Conservation (phyloP, 768 basidiomycete species). For the Lactifluus hygrophoroides region DNA sequence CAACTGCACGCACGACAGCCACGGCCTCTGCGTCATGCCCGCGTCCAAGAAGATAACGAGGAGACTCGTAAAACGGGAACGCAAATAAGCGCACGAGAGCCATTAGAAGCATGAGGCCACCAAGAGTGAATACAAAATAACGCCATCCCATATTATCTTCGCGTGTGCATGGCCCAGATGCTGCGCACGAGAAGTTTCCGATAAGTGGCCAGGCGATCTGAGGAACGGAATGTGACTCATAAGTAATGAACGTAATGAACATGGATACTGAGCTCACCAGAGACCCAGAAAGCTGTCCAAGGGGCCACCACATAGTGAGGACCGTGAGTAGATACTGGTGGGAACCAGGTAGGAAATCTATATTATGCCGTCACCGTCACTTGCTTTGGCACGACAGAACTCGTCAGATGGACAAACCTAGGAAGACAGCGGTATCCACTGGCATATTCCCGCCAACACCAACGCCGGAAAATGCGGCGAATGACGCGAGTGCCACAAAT, state of each 20-base stretch:
- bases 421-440: slow-evolving; percentile 44
- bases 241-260: neutral
- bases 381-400: neutral
- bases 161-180: slow-evolving; percentile 30
- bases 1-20: slow-evolving; percentile 39
- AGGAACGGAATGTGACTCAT: too few relatives aligned
- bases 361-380: neutral
- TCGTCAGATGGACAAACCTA: slow-evolving; percentile 28
- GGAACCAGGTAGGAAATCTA: slow-evolving; percentile 43
- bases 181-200: slow-evolving; percentile 43
- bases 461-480: slow-evolving; percentile 38
- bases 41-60: slow-evolving; percentile 47
- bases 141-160: slow-evolving; percentile 57
- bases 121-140: slow-evolving; percentile 46
- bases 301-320: slow-evolving; percentile 50
- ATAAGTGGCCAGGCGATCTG: slow-evolving; percentile 56
- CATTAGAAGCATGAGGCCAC: slow-evolving; percentile 44
- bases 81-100: slow-evolving; percentile 45
- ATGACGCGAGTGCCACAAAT: slow-evolving; percentile 40
- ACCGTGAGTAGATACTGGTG: slow-evolving; percentile 53
- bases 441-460: slow-evolving; percentile 53
- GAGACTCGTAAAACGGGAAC: slow-evolving; percentile 49
- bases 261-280: slow-evolving; percentile 28
- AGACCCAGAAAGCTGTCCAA: slow-evolving; percentile 45
- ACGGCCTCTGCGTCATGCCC: slow-evolving; percentile 47